Evolutionary conservation across 768 basidiomycete genomes (phyloP).

Genomic region (Tremella mesenterica): DNA sequence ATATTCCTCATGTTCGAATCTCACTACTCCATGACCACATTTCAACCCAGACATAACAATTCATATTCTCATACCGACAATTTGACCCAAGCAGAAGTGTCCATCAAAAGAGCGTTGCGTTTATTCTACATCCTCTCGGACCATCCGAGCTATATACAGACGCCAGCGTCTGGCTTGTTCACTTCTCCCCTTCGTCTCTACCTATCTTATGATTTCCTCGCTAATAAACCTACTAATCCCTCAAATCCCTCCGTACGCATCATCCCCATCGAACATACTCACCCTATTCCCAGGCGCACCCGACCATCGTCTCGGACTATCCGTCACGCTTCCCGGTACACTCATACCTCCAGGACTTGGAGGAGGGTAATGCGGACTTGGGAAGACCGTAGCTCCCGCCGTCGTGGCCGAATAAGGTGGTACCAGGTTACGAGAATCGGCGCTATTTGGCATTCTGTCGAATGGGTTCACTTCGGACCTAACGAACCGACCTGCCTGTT

Average conservation of each 20-base stretch:
- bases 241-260: slow-evolving; percentile 39
- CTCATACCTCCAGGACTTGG: slow-evolving; percentile 37
- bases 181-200: too few species aligned
- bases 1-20: too few species aligned
- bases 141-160: too few species aligned
- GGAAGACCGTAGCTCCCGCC: slow-evolving; percentile 15
- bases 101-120: too few species aligned
- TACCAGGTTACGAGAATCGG: slow-evolving; percentile 5
- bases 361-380: slow-evolving; percentile 28
- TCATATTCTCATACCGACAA: too few species aligned
- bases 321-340: slow-evolving; percentile 30
- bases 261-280: slow-evolving; percentile 26
- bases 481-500: background rate
- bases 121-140: too few species aligned
- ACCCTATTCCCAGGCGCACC: slow-evolving; percentile 3
- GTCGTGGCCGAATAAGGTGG: slow-evolving; percentile 23
- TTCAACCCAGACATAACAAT: too few species aligned
- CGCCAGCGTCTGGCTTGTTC: too few species aligned
- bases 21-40: too few species aligned
- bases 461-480: slow-evolving; percentile 30
- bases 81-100: too few species aligned
- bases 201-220: too few species aligned
- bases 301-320: slow-evolving; percentile 24
- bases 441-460: slow-evolving; percentile 10
- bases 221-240: too few species aligned